A percentile compares a stretch with the other conserved stretches of the same genome.
phyloP scores from a whole-genome alignment of 495 filamentous ascomycete genomes.

The Schizothecium vesticola region DNA sequence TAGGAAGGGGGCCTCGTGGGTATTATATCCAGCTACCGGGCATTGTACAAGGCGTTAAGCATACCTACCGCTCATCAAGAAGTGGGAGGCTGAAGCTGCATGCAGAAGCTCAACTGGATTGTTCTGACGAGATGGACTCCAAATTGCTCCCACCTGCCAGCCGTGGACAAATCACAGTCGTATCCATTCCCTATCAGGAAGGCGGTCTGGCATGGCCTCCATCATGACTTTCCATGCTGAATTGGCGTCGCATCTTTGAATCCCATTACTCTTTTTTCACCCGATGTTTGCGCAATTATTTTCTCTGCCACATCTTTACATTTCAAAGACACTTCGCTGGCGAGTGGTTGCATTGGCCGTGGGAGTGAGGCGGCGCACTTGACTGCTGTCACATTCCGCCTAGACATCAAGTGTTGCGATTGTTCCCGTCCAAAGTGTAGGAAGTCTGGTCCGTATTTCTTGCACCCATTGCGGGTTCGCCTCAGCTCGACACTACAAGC shows the following conservation, averaged over 20 bases:
- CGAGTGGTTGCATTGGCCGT: not conserved
- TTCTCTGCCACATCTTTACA: not conserved
- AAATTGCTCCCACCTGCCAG: not conserved
- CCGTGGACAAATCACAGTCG: not conserved
- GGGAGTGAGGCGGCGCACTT: not conserved
- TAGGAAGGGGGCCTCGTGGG: conserved; percentile 5
- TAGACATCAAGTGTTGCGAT: not conserved
- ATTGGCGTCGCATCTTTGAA: not conserved
- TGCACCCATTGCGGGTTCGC: not conserved
- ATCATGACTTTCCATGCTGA: not conserved
- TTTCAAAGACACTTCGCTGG: not conserved
- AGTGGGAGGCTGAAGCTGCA: conserved; percentile 1
- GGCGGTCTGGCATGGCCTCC: not conserved
- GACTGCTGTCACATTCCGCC: not conserved
- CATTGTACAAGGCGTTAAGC: conserved; percentile 1
- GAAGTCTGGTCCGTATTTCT: not conserved
- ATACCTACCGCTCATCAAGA: not conserved
- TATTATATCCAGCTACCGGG: conserved; percentile 23
- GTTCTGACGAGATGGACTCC: not conserved
- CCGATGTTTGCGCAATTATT: not conserved
- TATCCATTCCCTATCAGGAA: not conserved
- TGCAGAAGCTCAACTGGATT: not conserved
- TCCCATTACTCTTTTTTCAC: not conserved
- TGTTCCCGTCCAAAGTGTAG: too few relatives aligned
- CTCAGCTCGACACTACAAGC: not conserved